Conservation (phyloP, 305 asterid genomes). For the Ajuga reptans region DNA sequence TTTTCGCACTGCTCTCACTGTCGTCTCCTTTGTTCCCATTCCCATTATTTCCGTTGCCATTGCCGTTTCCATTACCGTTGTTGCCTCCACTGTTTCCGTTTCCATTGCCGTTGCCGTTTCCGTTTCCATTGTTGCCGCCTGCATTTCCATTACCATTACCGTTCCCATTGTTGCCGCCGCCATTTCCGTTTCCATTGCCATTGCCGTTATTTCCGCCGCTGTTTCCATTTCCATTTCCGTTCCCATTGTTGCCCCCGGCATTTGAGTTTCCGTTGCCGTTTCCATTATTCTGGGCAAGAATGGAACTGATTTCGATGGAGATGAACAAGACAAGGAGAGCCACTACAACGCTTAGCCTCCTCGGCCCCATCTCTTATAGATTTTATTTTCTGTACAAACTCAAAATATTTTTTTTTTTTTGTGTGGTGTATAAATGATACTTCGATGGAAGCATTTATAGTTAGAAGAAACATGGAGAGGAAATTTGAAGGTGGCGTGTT, state of each 20-base stretch:
- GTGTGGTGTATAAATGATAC: background rate
- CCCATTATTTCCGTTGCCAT: constrained; percentile 20
- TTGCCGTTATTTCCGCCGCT: background rate
- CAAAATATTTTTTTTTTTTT: background rate
- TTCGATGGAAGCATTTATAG: constrained; percentile 15
- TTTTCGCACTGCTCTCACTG: constrained; percentile 10
- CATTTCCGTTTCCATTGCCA: background rate
- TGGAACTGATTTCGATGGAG: constrained; percentile 16
- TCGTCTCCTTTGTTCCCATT: constrained; percentile 5
- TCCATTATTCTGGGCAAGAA: constrained; percentile 9
- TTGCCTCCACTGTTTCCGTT: background rate
- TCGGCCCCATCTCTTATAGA: constrained; percentile 27
- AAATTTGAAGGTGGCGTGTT: constrained; percentile 22
- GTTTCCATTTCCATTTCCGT: background rate
- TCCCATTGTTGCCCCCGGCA: background rate
- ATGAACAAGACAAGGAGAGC: constrained; percentile 32
- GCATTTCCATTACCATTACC: background rate
- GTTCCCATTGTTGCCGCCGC: background rate
- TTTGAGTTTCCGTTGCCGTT: constrained; percentile 5
- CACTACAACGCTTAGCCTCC: constrained; percentile 23
- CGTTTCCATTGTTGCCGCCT: background rate
- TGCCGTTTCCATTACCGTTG: constrained; percentile 21
- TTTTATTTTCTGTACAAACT: background rate
- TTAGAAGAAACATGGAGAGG: background rate
- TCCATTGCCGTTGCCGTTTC: constrained; percentile 12